Conservation (phyloP, 257 asterid species). For the Striga asiatica region DNA sequence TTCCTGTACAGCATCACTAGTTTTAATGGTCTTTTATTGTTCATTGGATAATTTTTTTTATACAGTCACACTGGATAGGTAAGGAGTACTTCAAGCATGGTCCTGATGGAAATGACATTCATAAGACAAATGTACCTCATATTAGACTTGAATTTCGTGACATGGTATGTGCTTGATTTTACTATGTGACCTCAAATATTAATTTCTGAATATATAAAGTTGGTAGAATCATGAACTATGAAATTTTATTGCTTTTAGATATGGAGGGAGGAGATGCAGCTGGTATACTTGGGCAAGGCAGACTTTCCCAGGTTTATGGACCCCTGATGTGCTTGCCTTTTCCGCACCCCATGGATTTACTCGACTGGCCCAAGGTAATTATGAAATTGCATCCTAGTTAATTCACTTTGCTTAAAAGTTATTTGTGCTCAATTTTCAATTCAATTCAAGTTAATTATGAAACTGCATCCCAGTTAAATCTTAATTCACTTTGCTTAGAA, state of each 20-base stretch:
- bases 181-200: background rate
- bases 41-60: constrained; percentile 1
- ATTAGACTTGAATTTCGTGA: constrained; percentile 66
- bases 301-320: constrained; percentile 31
- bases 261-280: constrained; percentile 70
- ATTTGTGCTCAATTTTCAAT: no score
- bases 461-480: no score
- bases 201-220: background rate
- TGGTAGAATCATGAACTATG: background rate
- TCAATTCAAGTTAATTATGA: no score
- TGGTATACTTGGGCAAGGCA: constrained; percentile 47
- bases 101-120: constrained; percentile 67
- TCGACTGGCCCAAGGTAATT: constrained; percentile 11
- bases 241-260: constrained; percentile 24
- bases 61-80: constrained; percentile 67
- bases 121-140: constrained; percentile 66
- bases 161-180: constrained; percentile 29
- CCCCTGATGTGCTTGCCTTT: constrained; percentile 23
- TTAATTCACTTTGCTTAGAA: no score
- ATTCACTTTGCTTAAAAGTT: no score
- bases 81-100: constrained; percentile 59
- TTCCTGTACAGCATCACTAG: background rate
- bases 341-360: background rate
- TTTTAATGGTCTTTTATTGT: no score
- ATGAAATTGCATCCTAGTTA: background rate